phyloP scores from a whole-genome alignment of 345 rosid genomes.

The Gossypium raimondii region DNA sequence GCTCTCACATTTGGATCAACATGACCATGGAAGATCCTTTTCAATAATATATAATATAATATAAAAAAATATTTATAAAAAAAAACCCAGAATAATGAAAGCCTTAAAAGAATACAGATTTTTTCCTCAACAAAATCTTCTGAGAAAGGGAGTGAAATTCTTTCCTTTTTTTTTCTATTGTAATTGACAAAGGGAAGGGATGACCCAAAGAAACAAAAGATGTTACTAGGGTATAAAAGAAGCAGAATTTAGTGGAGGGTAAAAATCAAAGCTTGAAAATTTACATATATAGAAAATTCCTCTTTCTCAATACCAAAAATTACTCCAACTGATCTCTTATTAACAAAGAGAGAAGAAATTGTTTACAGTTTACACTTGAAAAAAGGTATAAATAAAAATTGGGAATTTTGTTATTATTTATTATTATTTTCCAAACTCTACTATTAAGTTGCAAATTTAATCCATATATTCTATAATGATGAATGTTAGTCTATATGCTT shows the following conservation, averaged over 20 bases:
- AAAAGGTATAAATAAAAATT: not conserved
- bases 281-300: not conserved
- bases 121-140: not conserved
- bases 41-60: not conserved
- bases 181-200: not conserved
- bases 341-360: not conserved
- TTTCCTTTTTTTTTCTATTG: not conserved
- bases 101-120: not conserved
- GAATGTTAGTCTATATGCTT: too few relatives aligned
- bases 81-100: not conserved
- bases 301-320: not conserved
- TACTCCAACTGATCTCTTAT: not conserved
- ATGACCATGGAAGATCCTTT: not conserved
- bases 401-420: not conserved
- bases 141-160: not conserved
- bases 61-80: not conserved
- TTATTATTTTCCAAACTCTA: not conserved
- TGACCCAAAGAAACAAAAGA: not conserved
- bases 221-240: not conserved
- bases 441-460: too few relatives aligned
- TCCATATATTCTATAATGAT: too few relatives aligned
- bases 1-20: slow-evolving; percentile 9
- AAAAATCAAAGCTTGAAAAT: slow-evolving; percentile 13
- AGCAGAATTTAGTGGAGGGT: not conserved
- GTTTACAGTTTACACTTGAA: not conserved